These are phyloP conservation scores for Planoprotostelium fungivorum DNA, from an alignment of 78 protist genomes.

Conservation along the genomic window DNA sequence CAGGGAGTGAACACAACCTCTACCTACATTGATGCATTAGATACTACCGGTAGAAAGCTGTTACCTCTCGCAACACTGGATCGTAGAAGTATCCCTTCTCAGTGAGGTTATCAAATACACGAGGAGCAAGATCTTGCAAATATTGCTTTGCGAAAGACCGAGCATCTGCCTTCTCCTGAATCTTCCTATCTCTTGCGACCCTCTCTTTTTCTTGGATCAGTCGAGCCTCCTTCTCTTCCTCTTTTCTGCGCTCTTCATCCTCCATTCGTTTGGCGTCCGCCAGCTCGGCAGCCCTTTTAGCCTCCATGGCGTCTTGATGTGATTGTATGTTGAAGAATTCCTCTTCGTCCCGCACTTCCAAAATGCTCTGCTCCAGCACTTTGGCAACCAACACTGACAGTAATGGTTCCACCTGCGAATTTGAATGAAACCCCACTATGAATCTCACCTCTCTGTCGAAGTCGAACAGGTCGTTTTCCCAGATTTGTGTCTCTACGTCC, in stretches of 20 bases:
- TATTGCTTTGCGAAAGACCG: neutral
- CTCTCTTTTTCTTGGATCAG: neutral
- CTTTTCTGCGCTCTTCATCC: neutral
- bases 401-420: neutral
- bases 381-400: neutral
- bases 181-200: neutral
- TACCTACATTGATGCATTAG: neutral
- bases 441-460: neutral
- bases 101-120: neutral
- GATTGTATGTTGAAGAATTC: neutral
- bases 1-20: neutral
- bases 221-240: neutral
- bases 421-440: neutral
- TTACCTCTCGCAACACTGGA: neutral
- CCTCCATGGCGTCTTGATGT: neutral
- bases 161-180: neutral
- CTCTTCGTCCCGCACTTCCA: neutral
- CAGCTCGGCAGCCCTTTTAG: neutral
- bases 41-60: neutral
- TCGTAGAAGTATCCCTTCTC: neutral
- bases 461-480: neutral
- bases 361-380: neutral
- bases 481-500: neutral
- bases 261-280: neutral
- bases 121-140: neutral